Evolutionary conservation across 108 stramenopile genomes (phyloP).

Genomic region (Cyclotella atomus): DNA sequence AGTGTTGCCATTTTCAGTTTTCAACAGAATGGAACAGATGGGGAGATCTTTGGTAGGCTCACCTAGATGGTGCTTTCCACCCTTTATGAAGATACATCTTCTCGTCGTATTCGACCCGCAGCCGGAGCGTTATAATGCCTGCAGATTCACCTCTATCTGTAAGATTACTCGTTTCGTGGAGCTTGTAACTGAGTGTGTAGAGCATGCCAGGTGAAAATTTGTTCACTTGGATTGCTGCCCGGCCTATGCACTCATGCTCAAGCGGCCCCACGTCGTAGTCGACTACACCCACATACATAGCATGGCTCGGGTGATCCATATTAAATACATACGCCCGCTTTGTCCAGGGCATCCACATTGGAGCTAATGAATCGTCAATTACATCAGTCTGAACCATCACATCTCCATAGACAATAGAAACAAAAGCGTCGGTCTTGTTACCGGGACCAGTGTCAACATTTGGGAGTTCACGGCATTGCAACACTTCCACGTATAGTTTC

Average conservation of each 20-base stretch:
- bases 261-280: constrained; percentile 61
- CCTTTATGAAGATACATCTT: constrained; percentile 46
- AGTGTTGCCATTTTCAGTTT: too few relatives aligned
- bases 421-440: constrained; percentile 62
- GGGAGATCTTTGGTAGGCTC: too few relatives aligned
- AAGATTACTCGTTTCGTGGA: constrained; percentile 62
- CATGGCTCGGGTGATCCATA: constrained; percentile 63
- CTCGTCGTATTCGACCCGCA: constrained; percentile 66
- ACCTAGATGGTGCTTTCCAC: constrained; percentile 14
- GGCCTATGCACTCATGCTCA: constrained; percentile 68
- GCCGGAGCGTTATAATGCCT: constrained; percentile 70
- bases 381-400: constrained; percentile 61
- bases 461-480: constrained; percentile 59
- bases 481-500: constrained; percentile 60
- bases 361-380: constrained; percentile 67
- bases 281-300: constrained; percentile 63
- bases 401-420: constrained; percentile 54
- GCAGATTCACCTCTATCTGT: constrained; percentile 49
- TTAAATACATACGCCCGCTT: constrained; percentile 68
- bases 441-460: constrained; percentile 75
- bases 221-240: constrained; percentile 58
- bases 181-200: constrained; percentile 65
- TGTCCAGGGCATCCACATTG: constrained; percentile 79
- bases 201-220: constrained; percentile 59
- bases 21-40: too few relatives aligned